These are phyloP conservation scores for Arxiozyma slooffiae DNA, from an alignment of 1,139 yeast genomes.

Conservation along the genomic window DNA sequence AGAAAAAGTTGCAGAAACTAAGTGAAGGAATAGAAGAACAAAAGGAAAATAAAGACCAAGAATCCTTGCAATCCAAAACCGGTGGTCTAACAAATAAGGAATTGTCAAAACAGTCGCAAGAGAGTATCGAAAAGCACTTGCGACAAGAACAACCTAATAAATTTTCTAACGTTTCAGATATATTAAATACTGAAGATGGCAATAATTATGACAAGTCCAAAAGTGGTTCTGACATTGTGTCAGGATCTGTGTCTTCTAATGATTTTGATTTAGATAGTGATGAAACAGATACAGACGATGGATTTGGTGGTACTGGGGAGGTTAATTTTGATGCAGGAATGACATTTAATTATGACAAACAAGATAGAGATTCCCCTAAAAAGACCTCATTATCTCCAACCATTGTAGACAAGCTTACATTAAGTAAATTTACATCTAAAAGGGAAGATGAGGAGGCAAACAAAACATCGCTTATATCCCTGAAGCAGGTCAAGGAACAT, in stretches of 20 bases:
- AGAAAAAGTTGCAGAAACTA: slow-evolving; percentile 13
- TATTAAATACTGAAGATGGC: background rate
- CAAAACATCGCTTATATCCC: background rate
- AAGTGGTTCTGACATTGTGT: background rate
- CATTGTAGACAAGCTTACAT: background rate
- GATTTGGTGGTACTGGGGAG: slow-evolving; percentile 22
- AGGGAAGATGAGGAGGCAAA: background rate
- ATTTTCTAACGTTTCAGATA: slow-evolving; percentile 4
- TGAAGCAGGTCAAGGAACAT: no score
- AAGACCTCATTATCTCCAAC: slow-evolving; percentile 1
- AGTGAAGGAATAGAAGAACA: slow-evolving; percentile 7
- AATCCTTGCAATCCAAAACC: slow-evolving; percentile 3
- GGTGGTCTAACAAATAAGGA: background rate
- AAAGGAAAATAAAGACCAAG: slow-evolving; percentile 1
- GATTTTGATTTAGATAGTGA: slow-evolving; percentile 13
- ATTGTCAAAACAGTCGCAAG: background rate
- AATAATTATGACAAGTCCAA: background rate
- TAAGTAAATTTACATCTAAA: background rate
- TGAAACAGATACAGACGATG: slow-evolving; percentile 31
- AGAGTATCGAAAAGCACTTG: no score
- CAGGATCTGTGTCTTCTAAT: background rate
- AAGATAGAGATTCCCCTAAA: slow-evolving; percentile 18
- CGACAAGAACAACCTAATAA: background rate
- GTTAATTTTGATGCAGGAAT: slow-evolving; percentile 27
- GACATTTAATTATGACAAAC: slow-evolving; percentile 29